Conservation (phyloP, 345 rosid species). For the Eucalyptus curtisii region DNA sequence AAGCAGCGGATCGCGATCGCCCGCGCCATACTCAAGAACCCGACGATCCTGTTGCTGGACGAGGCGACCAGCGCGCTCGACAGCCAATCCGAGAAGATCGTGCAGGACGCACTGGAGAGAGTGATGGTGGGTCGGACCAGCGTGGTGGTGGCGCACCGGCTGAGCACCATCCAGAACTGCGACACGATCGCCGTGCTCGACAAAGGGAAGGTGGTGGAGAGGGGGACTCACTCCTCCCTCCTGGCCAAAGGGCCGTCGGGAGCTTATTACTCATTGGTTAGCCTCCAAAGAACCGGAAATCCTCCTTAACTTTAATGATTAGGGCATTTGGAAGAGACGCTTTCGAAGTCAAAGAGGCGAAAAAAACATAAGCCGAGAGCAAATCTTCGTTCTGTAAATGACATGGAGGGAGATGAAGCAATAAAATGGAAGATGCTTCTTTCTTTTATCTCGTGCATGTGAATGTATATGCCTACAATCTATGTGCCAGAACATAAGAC, state of each 20-base stretch:
- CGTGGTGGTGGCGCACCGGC: slow-evolving; percentile 61
- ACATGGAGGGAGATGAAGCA: not conserved
- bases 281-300: slow-evolving; percentile 24
- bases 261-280: slow-evolving; percentile 50
- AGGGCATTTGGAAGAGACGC: not conserved
- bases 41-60: slow-evolving; percentile 34
- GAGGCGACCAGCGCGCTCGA: slow-evolving; percentile 79
- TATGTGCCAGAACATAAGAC: not conserved
- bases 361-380: not conserved
- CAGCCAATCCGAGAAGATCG: slow-evolving; percentile 47
- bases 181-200: slow-evolving; percentile 44
- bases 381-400: not conserved
- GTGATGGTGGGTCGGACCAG: slow-evolving; percentile 66
- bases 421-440: not conserved
- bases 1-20: slow-evolving; percentile 67
- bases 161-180: slow-evolving; percentile 53
- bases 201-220: slow-evolving; percentile 48
- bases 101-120: slow-evolving; percentile 51
- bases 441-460: not conserved
- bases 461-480: not conserved
- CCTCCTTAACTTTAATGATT: not conserved
- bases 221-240: slow-evolving; percentile 48
- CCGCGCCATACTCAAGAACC: slow-evolving; percentile 45
- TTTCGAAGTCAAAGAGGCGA: not conserved
- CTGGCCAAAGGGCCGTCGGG: slow-evolving; percentile 36